Evolutionary conservation across 441 rosid genomes (phyloP).

Genomic region (Erodium texanum): DNA sequence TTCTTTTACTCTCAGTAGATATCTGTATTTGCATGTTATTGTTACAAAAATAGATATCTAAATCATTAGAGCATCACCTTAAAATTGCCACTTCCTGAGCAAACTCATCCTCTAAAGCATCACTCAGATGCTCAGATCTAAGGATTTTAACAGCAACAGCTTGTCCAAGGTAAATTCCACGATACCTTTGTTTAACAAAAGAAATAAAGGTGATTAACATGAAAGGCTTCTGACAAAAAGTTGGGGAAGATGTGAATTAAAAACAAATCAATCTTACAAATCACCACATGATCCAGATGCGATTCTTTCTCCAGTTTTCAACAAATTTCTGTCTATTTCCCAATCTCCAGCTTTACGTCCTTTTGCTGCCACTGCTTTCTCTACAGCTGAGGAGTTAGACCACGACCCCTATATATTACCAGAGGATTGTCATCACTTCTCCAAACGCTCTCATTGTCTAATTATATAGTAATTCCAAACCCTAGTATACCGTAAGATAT

Average conservation of each 20-base stretch:
- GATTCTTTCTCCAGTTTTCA: conserved; percentile 58
- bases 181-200: conserved; percentile 37
- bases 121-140: conserved; percentile 52
- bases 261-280: conserved; percentile 37
- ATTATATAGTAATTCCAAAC: not conserved
- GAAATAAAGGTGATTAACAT: conserved; percentile 12
- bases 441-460: conserved; percentile 12
- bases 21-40: no score
- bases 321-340: conserved; percentile 53
- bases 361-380: conserved; percentile 25
- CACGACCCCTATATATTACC: conserved; percentile 41
- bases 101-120: conserved; percentile 47
- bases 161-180: conserved; percentile 54
- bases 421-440: conserved; percentile 16
- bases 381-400: conserved; percentile 45
- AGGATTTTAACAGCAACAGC: conserved; percentile 70
- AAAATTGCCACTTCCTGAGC: conserved; percentile 64
- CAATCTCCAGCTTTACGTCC: conserved; percentile 33
- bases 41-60: not conserved
- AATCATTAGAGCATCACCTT: conserved; percentile 29
- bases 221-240: conserved; percentile 3
- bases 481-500: not conserved
- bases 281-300: conserved; percentile 73
- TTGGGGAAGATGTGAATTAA: conserved; percentile 13
- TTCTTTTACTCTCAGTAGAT: no score